Conservation (phyloP, 1,139 yeast genomes). For the Arxiozyma telluris region DNA sequence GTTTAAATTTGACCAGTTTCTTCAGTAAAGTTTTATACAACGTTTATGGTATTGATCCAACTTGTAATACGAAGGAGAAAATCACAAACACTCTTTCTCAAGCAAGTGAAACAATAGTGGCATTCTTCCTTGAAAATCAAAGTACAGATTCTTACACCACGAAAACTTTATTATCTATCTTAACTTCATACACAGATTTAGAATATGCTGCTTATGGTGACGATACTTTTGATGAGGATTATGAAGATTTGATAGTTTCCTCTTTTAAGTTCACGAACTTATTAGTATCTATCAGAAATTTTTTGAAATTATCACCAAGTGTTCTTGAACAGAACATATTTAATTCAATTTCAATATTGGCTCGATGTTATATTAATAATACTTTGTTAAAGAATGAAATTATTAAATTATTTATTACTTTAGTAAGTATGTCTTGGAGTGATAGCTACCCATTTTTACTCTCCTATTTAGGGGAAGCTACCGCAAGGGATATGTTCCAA, state of each 20-base stretch:
- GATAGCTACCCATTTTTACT: constrained; percentile 63
- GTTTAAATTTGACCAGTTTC: constrained; percentile 46
- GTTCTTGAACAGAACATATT: constrained; percentile 57
- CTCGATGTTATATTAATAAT: constrained; percentile 48
- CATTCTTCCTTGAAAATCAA: constrained; percentile 1
- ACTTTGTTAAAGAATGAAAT: constrained; percentile 43
- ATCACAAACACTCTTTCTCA: constrained; percentile 43
- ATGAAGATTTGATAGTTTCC: constrained; percentile 26
- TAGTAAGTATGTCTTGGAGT: constrained; percentile 57
- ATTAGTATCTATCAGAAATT: constrained; percentile 49
- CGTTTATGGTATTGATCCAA: constrained; percentile 50
- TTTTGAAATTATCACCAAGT: constrained; percentile 45
- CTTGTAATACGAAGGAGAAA: constrained; percentile 34
- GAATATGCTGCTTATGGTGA: constrained; percentile 16
- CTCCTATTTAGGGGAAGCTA: constrained; percentile 64
- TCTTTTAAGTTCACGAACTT: constrained; percentile 37
- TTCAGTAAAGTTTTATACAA: constrained; percentile 48
- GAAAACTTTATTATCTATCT: constrained; percentile 36
- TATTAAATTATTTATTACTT: constrained; percentile 49
- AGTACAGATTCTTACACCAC: constrained; percentile 45
- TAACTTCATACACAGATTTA: constrained; percentile 33
- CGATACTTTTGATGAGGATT: constrained; percentile 14
- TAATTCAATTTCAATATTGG: constrained; percentile 46
- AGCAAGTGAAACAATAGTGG: constrained; percentile 33
- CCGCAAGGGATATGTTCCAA: constrained; percentile 51